phyloP scores from a whole-genome alignment of 106 monocot species.

The Dendrobium officinale region DNA sequence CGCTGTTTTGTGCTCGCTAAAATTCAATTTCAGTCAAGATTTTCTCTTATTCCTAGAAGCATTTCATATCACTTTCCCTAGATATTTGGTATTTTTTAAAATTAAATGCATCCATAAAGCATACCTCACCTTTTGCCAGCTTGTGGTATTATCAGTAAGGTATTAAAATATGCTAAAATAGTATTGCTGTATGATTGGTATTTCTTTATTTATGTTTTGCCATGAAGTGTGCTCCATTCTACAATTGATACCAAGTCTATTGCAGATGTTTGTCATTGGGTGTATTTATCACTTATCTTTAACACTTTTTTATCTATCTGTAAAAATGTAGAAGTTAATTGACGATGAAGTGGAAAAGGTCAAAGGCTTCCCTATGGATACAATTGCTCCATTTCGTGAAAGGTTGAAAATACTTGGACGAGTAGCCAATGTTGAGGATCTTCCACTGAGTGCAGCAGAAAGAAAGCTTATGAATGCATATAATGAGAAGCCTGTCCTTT shows the following conservation, averaged over 20 bases:
- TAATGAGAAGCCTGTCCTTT: constrained; percentile 97
- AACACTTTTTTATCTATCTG: background rate
- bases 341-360: constrained; percentile 89
- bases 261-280: background rate
- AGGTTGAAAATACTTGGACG: constrained; percentile 87
- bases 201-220: background rate
- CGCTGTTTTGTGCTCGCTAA: too few relatives aligned
- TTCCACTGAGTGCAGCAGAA: constrained; percentile 78
- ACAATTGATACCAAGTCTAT: background rate
- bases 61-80: too few relatives aligned
- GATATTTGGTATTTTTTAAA: background rate
- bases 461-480: constrained; percentile 94
- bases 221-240: background rate
- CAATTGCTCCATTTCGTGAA: constrained; percentile 72
- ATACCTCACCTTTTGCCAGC: background rate
- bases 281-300: background rate
- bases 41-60: too few relatives aligned
- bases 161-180: background rate
- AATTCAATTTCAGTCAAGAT: too few relatives aligned
- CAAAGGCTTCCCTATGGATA: constrained; percentile 84
- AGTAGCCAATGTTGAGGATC: constrained; percentile 72
- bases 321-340: constrained; percentile 50
- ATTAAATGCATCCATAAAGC: background rate
- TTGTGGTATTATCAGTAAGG: background rate
- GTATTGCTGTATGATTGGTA: background rate